These are phyloP conservation scores for Mycothermus thermophilus DNA, from an alignment of 495 filamentous ascomycete genomes.

Conservation along the genomic window DNA sequence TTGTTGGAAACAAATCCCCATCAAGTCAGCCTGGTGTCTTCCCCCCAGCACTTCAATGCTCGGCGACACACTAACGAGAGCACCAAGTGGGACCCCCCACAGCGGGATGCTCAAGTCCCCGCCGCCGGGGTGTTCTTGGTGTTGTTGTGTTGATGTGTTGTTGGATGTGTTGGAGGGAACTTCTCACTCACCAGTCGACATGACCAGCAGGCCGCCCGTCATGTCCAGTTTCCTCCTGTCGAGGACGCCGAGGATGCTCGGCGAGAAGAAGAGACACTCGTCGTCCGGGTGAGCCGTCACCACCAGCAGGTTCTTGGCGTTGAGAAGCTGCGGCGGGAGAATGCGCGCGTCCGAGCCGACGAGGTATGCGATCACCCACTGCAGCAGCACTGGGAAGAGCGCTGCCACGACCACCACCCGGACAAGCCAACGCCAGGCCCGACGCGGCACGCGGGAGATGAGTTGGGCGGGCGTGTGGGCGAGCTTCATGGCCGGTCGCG, in stretches of 20 bases:
- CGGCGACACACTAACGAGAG: no score
- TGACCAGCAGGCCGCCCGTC: constrained; percentile 23
- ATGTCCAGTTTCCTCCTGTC: constrained; percentile 18
- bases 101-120: no score
- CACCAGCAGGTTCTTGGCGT: constrained; percentile 25
- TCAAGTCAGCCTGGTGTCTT: no score
- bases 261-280: constrained; percentile 31
- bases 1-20: no score
- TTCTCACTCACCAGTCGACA: constrained; percentile 29
- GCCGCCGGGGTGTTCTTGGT: no score
- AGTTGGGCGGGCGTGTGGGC: constrained; percentile 6
- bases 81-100: no score
- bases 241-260: constrained; percentile 27
- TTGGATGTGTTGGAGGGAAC: no score
- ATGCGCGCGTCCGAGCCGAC: constrained; percentile 25
- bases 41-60: no score
- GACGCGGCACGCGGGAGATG: constrained; percentile 12
- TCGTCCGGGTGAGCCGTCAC: constrained; percentile 33
- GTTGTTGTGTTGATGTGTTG: no score
- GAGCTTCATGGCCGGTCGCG: constrained; percentile 4
- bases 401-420: constrained; percentile 13
- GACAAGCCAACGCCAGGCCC: constrained; percentile 17
- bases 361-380: constrained; percentile 26
- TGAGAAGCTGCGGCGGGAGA: constrained; percentile 23
- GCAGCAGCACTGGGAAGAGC: constrained; percentile 22